These are phyloP conservation scores for Themeda triandra DNA, from an alignment of 176 grass and related monocot genomes.

Conservation along the genomic window DNA sequence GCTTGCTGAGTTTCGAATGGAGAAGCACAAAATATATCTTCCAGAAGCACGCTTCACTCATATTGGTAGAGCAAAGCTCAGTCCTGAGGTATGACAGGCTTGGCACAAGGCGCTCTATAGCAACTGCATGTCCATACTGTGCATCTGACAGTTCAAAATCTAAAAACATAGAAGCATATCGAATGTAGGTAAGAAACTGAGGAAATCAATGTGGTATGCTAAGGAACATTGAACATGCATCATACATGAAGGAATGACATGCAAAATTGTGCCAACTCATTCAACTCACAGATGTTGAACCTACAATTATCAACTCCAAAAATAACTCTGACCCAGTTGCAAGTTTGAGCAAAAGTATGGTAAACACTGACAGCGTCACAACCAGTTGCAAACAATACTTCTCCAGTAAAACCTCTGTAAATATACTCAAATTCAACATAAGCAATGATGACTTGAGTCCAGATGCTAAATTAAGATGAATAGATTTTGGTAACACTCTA, in stretches of 20 bases:
- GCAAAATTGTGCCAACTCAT: background rate
- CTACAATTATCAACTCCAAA: conserved; percentile 15
- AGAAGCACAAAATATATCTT: conserved; percentile 88
- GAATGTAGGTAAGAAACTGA: conserved; percentile 25
- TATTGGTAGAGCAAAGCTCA: conserved; percentile 58
- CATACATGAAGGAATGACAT: conserved; percentile 4
- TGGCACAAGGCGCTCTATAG: conserved; percentile 57
- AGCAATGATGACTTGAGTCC: background rate
- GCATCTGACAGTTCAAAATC: conserved; percentile 73
- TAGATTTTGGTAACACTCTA: too few species aligned
- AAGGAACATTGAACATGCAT: background rate
- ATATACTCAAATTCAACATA: background rate
- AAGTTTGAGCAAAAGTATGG: background rate
- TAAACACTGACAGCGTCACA: background rate
- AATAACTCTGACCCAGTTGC: background rate
- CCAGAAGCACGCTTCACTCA: conserved; percentile 79
- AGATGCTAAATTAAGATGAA: background rate
- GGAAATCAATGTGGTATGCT: background rate
- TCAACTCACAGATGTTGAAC: background rate
- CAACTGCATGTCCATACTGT: conserved; percentile 62
- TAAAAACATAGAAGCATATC: conserved; percentile 18
- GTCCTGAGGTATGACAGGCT: conserved; percentile 55
- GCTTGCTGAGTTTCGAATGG: conserved; percentile 54
- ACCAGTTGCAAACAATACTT: background rate
- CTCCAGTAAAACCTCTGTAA: background rate